phyloP scores from a whole-genome alignment of 1,284 basidiomycete genomes.

The Trichosporon ovoides region DNA sequence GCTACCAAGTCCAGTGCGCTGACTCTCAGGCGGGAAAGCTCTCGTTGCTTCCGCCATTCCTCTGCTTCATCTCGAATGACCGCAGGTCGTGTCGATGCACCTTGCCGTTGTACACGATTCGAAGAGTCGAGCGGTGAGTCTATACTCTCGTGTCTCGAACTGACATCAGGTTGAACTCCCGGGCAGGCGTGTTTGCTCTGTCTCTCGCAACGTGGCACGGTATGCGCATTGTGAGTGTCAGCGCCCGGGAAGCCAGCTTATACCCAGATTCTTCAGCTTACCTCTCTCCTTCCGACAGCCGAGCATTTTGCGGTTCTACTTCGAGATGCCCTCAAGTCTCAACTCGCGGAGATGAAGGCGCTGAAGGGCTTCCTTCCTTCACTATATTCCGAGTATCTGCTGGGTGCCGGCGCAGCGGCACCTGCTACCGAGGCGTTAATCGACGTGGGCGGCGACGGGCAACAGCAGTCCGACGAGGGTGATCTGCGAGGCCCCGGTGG shows the following conservation, averaged over 20 bases:
- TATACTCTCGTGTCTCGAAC: not conserved
- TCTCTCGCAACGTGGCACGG: constrained; percentile 93
- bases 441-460: constrained; percentile 15
- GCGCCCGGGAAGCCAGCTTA: constrained; percentile 10
- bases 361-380: constrained; percentile 87
- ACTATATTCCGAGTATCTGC: constrained; percentile 88
- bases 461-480: constrained; percentile 48
- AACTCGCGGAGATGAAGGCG: constrained; percentile 84
- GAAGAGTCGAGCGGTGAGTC: constrained; percentile 76
- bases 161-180: constrained; percentile 60
- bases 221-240: constrained; percentile 76
- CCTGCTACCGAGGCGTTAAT: constrained; percentile 12
- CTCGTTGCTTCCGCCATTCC: constrained; percentile 80
- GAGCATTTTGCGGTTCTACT: constrained; percentile 89
- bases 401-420: constrained; percentile 41
- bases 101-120: constrained; percentile 84
- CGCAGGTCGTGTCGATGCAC: constrained; percentile 87
- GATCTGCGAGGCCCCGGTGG: constrained; percentile 53
- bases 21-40: constrained; percentile 74
- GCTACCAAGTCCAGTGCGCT: not conserved
- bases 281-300: constrained; percentile 89
- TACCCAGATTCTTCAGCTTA: constrained; percentile 82
- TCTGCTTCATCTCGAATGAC: constrained; percentile 87
- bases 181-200: constrained; percentile 90
- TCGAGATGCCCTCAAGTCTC: constrained; percentile 81